Evolutionary conservation across 1,284 basidiomycete genomes (phyloP).

Genomic region (Megacollybia platyphylla): DNA sequence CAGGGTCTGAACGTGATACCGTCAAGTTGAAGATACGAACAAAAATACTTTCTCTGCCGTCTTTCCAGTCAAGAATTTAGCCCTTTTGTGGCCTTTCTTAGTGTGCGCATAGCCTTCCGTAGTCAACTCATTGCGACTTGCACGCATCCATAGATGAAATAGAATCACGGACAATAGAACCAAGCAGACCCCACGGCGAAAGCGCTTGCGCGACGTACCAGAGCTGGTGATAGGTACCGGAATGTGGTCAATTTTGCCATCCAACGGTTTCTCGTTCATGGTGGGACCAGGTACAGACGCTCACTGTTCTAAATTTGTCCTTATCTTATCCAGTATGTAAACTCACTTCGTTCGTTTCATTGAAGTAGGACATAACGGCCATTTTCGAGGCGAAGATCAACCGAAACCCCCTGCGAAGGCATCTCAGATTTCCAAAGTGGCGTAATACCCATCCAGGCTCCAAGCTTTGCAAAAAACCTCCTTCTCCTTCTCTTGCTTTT

Average conservation of each 20-base stretch:
- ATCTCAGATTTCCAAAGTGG: constrained; percentile 43
- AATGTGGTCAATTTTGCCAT: neutral
- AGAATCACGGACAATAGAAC: neutral
- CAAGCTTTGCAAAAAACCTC: constrained; percentile 37
- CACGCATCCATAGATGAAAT: neutral
- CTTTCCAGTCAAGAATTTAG: neutral
- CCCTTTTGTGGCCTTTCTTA: neutral
- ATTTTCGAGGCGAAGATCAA: constrained; percentile 43
- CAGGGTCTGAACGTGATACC: neutral
- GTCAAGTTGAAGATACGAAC: neutral
- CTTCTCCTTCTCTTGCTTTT: constrained; percentile 20
- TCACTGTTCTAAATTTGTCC: too few species aligned
- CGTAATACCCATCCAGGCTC: constrained; percentile 55
- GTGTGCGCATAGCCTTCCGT: neutral
- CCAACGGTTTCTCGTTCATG: neutral
- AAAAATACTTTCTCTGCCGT: neutral
- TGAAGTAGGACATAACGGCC: constrained; percentile 41
- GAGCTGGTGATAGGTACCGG: neutral
- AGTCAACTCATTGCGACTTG: too few species aligned
- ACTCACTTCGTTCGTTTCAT: constrained; percentile 6
- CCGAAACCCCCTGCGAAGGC: constrained; percentile 38
- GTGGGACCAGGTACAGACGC: neutral
- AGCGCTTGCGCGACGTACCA: neutral
- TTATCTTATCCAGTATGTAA: too few species aligned
- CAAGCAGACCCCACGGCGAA: neutral